Conservation (phyloP, 208 protist genomes). For the Tetramitus jugosus region DNA sequence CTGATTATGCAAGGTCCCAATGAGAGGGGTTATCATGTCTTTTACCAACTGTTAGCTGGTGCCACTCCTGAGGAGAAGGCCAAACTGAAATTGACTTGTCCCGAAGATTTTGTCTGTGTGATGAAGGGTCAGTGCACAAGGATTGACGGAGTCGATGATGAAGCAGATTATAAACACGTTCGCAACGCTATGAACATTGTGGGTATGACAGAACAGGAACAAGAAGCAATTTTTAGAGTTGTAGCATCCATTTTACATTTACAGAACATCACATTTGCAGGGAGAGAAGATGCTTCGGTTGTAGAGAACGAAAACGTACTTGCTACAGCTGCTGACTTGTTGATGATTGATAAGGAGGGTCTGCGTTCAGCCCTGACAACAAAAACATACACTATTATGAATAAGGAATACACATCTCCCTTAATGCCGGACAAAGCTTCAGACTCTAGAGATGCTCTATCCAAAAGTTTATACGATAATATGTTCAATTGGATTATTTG, state of each 20-base stretch:
- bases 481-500: slow-evolving; percentile 61
- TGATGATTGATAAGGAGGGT: slow-evolving; percentile 39
- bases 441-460: slow-evolving; percentile 53
- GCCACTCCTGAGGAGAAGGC: slow-evolving; percentile 18
- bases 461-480: slow-evolving; percentile 56
- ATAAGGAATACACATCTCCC: slow-evolving; percentile 42
- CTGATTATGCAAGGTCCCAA: slow-evolving; percentile 40
- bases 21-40: slow-evolving; percentile 70
- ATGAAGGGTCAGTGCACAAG: slow-evolving; percentile 65
- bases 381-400: slow-evolving; percentile 40
- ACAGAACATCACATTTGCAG: slow-evolving; percentile 71
- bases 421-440: slow-evolving; percentile 37
- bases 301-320: slow-evolving; percentile 11
- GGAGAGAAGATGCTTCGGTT: slow-evolving; percentile 36
- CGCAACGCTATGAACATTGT: slow-evolving; percentile 59
- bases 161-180: slow-evolving; percentile 63
- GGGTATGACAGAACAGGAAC: slow-evolving; percentile 46
- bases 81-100: slow-evolving; percentile 46
- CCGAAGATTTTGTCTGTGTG: slow-evolving; percentile 71
- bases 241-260: slow-evolving; percentile 77
- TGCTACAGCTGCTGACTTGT: slow-evolving; percentile 35
- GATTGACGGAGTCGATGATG: slow-evolving; percentile 71
- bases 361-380: slow-evolving; percentile 45
- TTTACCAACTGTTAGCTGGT: slow-evolving; percentile 64
- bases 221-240: slow-evolving; percentile 69